Percentiles rank a stretch among this genome's conserved stretches.
Conservation (phyloP, 768 basidiomycete species). For the Auricularia sp. region DNA sequence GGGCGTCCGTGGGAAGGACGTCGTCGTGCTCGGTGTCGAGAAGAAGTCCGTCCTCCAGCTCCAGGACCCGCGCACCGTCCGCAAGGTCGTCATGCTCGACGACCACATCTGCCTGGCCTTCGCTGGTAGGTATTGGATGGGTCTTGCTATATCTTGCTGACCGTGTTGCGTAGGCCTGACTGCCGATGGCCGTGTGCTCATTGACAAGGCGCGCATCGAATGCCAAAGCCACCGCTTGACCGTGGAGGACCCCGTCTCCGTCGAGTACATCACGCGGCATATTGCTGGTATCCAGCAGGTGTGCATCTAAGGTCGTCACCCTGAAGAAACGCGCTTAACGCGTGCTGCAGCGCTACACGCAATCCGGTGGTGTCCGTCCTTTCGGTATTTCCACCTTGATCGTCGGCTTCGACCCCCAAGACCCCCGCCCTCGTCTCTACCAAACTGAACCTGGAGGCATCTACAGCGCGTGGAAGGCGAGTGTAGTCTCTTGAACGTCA, state of each 20-base stretch:
- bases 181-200: slow-evolving; percentile 93
- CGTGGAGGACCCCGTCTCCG: slow-evolving; percentile 95
- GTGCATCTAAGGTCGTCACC: slow-evolving; percentile 10
- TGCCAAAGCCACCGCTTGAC: slow-evolving; percentile 96
- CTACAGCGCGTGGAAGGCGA: slow-evolving; percentile 96
- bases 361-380: slow-evolving; percentile 96
- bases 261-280: slow-evolving; percentile 97
- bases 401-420: slow-evolving; percentile 93
- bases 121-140: slow-evolving; percentile 54
- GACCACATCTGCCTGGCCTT: slow-evolving; percentile 97
- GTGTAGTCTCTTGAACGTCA: slow-evolving; percentile 8
- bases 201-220: slow-evolving; percentile 96
- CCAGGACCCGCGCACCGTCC: slow-evolving; percentile 94
- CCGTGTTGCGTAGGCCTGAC: slow-evolving; percentile 60
- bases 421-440: slow-evolving; percentile 78
- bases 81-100: slow-evolving; percentile 97
- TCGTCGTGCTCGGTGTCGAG: slow-evolving; percentile 95
- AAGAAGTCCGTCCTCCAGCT: slow-evolving; percentile 97
- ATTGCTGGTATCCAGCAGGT: slow-evolving; percentile 99
- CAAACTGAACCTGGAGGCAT: slow-evolving; percentile 98
- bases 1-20: slow-evolving; percentile 88
- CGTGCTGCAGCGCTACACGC: slow-evolving; percentile 75
- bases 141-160: not conserved
- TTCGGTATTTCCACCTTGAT: slow-evolving; percentile 97
- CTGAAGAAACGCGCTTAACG: not conserved